A percentile compares a stretch with the other conserved stretches of the same genome.
These are phyloP conservation scores for Thielaviopsis punctulata DNA, from an alignment of 2,329 filamentous ascomycete genomes.

Conservation along the genomic window DNA sequence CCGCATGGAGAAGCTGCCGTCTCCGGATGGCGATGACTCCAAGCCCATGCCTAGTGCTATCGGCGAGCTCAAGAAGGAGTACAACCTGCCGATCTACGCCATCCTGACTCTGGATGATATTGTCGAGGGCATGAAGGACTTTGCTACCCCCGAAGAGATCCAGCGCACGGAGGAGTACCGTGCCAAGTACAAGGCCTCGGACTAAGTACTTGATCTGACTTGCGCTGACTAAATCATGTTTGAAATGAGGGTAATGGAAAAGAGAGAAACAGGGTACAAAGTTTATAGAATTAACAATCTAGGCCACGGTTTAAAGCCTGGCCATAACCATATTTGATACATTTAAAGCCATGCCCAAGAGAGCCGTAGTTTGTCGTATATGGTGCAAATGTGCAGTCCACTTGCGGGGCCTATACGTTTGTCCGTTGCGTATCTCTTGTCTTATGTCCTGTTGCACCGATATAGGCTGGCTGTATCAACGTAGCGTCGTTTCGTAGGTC, in stretches of 20 bases:
- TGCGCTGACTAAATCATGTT: not conserved
- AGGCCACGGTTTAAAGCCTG: not conserved
- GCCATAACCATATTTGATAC: not conserved
- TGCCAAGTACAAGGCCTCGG: constrained; percentile 42
- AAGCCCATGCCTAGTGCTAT: constrained; percentile 63
- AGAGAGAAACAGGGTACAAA: not conserved
- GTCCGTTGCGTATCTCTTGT: not conserved
- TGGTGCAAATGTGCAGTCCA: not conserved
- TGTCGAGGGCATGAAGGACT: constrained; percentile 46
- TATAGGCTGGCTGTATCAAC: not conserved
- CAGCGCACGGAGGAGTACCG: constrained; percentile 59
- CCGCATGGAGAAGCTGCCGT: constrained; percentile 65
- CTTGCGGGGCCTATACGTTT: not conserved
- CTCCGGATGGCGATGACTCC: constrained; percentile 45
- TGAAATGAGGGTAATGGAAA: not conserved
- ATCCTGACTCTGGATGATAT: constrained; percentile 78
- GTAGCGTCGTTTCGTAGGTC: not conserved
- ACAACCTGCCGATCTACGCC: constrained; percentile 64
- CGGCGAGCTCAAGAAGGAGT: constrained; percentile 69
- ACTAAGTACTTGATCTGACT: constrained; percentile 18
- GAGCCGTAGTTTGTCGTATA: not conserved
- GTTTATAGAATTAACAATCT: not conserved
- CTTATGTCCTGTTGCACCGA: not conserved
- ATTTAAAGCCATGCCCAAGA: not conserved
- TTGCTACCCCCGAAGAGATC: constrained; percentile 45